Evolutionary conservation across 352 stramenopile genomes (phyloP).

Genomic region (Globisporangium camurandrum): DNA sequence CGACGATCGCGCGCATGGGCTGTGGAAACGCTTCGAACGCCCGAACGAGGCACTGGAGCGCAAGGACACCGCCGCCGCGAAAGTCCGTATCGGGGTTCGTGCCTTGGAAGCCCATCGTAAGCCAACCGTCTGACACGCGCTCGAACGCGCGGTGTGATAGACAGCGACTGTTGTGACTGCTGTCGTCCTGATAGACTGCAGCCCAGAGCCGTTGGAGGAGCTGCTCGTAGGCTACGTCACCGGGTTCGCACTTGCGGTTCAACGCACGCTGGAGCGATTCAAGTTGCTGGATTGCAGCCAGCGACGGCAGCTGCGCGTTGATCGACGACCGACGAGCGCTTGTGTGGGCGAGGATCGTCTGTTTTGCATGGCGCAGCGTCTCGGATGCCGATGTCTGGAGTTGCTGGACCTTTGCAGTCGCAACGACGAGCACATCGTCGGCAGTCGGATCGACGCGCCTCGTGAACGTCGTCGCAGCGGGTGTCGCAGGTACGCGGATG

Average conservation of each 20-base stretch:
- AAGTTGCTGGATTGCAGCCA: conserved; percentile 35
- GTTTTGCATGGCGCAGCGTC: conserved; percentile 23
- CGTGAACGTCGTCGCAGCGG: conserved; percentile 35
- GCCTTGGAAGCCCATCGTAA: conserved; percentile 73
- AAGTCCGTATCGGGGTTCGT: conserved; percentile 79
- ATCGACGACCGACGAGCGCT: neutral
- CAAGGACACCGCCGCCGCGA: conserved; percentile 63
- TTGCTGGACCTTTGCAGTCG: conserved; percentile 42
- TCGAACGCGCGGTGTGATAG: conserved; percentile 21
- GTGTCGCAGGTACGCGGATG: conserved; percentile 35
- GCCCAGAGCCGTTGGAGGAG: conserved; percentile 59
- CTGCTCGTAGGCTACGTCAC: conserved; percentile 54
- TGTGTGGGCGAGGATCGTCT: conserved; percentile 24
- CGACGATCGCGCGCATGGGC: conserved; percentile 60
- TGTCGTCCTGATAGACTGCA: conserved; percentile 35
- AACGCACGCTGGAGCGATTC: conserved; percentile 50
- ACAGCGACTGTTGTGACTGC: neutral
- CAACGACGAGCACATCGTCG: conserved; percentile 52
- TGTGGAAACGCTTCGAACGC: conserved; percentile 63
- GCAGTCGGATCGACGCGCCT: conserved; percentile 51
- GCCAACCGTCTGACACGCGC: conserved; percentile 47
- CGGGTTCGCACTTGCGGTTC: conserved; percentile 48
- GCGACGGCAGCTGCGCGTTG: conserved; percentile 17
- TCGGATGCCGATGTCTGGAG: conserved; percentile 31
- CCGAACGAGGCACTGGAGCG: conserved; percentile 83